Evolutionary conservation across 2,329 filamentous ascomycete species (phyloP).

Genomic region (Emmonsiellopsis sp.): DNA sequence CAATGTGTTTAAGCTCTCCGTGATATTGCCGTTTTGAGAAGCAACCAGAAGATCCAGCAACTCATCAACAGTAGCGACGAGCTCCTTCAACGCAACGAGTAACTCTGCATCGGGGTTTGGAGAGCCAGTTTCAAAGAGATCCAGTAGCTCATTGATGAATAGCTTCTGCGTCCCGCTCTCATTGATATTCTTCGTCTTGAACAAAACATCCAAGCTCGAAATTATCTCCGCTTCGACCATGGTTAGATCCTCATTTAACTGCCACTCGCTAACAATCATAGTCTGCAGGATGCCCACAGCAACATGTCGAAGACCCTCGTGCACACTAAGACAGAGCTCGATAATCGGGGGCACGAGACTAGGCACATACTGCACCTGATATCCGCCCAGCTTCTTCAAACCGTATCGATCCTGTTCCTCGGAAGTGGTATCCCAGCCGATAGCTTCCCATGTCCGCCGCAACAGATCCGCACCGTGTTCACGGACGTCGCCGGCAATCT

Average conservation of each 20-base stretch:
- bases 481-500: conserved; percentile 92
- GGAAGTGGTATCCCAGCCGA: conserved; percentile 83
- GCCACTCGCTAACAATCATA: conserved; percentile 99
- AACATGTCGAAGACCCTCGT: conserved; percentile 79
- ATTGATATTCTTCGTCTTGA: conserved; percentile 79
- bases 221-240: conserved; percentile 95
- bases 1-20: conserved; percentile 80
- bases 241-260: conserved; percentile 80
- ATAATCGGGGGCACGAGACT: conserved; percentile 84
- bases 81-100: conserved; percentile 63
- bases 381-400: conserved; percentile 79
- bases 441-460: conserved; percentile 81
- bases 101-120: conserved; percentile 45
- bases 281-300: conserved; percentile 90
- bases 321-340: conserved; percentile 87
- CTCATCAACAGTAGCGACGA: conserved; percentile 80
- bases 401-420: conserved; percentile 74
- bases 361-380: conserved; percentile 97
- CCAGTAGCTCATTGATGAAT: conserved; percentile 77
- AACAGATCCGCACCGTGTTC: conserved; percentile 84
- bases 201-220: conserved; percentile 79
- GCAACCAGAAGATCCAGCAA: conserved; percentile 84
- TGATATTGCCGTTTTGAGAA: conserved; percentile 65
- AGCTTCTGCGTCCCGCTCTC: conserved; percentile 88
- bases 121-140: conserved; percentile 65